Conservation (phyloP, 2,329 filamentous ascomycete species). For the Aplosporella prunicola region DNA sequence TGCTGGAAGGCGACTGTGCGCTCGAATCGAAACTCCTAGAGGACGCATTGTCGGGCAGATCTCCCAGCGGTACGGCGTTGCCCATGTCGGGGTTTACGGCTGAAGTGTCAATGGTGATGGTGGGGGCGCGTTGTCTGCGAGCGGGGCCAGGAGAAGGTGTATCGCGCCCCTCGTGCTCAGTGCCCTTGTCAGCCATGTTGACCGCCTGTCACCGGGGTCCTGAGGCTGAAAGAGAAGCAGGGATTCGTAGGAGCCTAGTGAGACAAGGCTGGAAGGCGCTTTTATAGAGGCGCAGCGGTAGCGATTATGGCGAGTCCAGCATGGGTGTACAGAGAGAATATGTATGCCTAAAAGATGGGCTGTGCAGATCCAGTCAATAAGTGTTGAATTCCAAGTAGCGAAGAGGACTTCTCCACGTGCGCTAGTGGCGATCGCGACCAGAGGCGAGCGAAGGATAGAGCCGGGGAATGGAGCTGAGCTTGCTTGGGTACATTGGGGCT, state of each 20-base stretch:
- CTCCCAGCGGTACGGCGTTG: slow-evolving; percentile 25
- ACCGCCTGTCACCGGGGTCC: slow-evolving; percentile 2
- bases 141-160: slow-evolving; percentile 22
- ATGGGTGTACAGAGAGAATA: slow-evolving; percentile 10
- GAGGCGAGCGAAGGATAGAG: too few species aligned
- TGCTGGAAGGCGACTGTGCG: slow-evolving; percentile 23
- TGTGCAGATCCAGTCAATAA: too few species aligned
- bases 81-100: slow-evolving; percentile 31
- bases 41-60: slow-evolving; percentile 19
- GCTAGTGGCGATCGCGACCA: too few species aligned
- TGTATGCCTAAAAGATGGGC: slow-evolving; percentile 2
- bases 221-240: neutral
- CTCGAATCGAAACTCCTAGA: slow-evolving; percentile 14
- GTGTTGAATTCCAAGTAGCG: too few species aligned
- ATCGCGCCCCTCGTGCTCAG: slow-evolving; percentile 13
- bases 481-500: neutral
- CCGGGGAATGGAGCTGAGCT: too few species aligned
- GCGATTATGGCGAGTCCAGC: slow-evolving; percentile 4
- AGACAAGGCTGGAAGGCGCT: neutral
- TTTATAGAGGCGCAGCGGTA: neutral
- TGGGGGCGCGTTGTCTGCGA: slow-evolving; percentile 36
- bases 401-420: too few species aligned
- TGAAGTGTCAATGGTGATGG: slow-evolving; percentile 45
- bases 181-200: slow-evolving; percentile 23
- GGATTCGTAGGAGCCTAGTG: slow-evolving; percentile 5